A percentile compares a stretch with the other conserved stretches of the same genome.
These are phyloP conservation scores for Aspergillus carbonarius DNA, from an alignment of 2,329 filamentous ascomycete species.

Conservation along the genomic window DNA sequence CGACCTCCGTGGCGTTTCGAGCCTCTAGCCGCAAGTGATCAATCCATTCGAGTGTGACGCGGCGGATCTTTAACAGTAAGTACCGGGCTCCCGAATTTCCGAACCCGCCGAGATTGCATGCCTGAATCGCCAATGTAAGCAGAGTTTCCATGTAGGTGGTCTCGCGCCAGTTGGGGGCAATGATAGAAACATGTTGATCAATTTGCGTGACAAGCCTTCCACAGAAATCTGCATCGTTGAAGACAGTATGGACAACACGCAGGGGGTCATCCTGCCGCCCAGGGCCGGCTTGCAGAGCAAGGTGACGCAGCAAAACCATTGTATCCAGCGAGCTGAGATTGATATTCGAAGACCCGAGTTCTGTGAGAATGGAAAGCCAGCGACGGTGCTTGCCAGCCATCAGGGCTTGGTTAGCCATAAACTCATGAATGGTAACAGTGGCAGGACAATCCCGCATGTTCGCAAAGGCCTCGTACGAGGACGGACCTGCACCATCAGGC, in stretches of 20 bases:
- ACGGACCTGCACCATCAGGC: conserved; percentile 39
- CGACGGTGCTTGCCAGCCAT: conserved; percentile 45
- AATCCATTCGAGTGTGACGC: conserved; percentile 53
- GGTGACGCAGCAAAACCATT: conserved; percentile 49
- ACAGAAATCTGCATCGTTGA: conserved; percentile 55
- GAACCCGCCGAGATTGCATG: conserved; percentile 28
- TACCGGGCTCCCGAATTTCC: conserved; percentile 7
- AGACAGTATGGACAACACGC: conserved; percentile 51
- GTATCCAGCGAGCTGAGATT: conserved; percentile 61
- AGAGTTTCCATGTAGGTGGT: conserved; percentile 58
- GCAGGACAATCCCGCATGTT: conserved; percentile 49
- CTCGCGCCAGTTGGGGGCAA: conserved; percentile 61
- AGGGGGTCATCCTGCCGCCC: conserved; percentile 31
- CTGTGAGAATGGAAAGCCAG: conserved; percentile 51
- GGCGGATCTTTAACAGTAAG: conserved; percentile 46
- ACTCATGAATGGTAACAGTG: conserved; percentile 51
- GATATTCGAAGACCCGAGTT: conserved; percentile 55
- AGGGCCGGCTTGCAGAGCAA: conserved; percentile 59
- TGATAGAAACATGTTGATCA: conserved; percentile 43
- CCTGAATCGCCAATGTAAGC: conserved; percentile 52
- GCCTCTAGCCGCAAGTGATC: conserved; percentile 48
- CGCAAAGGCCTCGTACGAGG: conserved; percentile 52
- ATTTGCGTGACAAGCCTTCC: conserved; percentile 50
- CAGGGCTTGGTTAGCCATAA: conserved; percentile 47
- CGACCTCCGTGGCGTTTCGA: conserved; percentile 36